These are phyloP conservation scores for Porogramme epimiltina DNA, from an alignment of 1,284 basidiomycete species.

Conservation along the genomic window DNA sequence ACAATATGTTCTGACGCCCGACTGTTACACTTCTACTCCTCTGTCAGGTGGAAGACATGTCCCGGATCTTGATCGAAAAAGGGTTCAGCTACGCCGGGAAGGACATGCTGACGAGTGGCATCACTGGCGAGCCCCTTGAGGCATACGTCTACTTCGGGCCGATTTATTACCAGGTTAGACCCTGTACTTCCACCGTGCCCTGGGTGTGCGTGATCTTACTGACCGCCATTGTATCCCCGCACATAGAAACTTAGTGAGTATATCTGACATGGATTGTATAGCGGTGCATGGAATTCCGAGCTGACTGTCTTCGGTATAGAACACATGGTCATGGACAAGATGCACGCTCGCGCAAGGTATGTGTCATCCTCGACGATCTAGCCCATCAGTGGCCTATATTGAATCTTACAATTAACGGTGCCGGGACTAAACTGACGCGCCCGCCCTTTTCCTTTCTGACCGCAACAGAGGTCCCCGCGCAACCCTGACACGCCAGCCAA, in stretches of 20 bases:
- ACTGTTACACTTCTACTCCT: too few species aligned
- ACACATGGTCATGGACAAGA: constrained; percentile 99
- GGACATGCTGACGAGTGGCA: constrained; percentile 97
- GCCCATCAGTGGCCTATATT: neutral
- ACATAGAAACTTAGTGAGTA: constrained; percentile 78
- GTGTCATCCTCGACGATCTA: constrained; percentile 18
- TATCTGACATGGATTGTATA: neutral
- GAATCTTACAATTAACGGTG: constrained; percentile 1
- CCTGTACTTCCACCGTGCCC: too few species aligned
- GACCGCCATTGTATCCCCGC: constrained; percentile 14
- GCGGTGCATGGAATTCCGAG: constrained; percentile 9
- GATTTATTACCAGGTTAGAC: constrained; percentile 91
- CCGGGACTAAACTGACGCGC: constrained; percentile 4
- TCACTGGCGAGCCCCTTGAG: constrained; percentile 95
- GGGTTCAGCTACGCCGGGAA: constrained; percentile 98
- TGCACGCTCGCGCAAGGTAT: constrained; percentile 96
- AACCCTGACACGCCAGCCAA: constrained; percentile 96
- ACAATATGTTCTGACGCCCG: neutral
- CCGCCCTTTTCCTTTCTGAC: neutral
- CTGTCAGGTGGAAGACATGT: constrained; percentile 94
- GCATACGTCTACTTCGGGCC: constrained; percentile 99
- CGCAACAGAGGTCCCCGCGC: constrained; percentile 89
- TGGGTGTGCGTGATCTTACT: neutral
- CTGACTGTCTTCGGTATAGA: constrained; percentile 45
- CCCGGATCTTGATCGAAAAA: constrained; percentile 89